phyloP scores from a whole-genome alignment of 768 basidiomycete genomes.

The Hericium alpestre region DNA sequence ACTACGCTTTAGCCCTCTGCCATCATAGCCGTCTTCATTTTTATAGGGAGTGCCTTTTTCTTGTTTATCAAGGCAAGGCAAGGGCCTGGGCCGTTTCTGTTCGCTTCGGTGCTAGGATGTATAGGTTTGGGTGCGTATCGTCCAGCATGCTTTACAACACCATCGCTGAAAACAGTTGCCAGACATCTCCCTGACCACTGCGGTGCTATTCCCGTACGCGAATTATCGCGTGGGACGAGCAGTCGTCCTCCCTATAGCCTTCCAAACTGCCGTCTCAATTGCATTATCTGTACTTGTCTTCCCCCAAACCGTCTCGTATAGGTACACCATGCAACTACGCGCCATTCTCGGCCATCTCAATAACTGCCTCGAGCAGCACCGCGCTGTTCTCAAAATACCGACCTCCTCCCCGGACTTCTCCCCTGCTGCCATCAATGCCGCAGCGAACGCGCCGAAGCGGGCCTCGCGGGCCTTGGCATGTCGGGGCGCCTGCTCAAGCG shows the following conservation, averaged over 20 bases:
- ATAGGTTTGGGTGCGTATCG: conserved; percentile 40
- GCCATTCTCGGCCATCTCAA: conserved; percentile 39
- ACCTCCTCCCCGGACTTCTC: conserved; percentile 32
- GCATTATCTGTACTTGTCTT: conserved; percentile 44
- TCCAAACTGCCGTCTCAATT: conserved; percentile 51
- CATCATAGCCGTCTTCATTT: conserved; percentile 54
- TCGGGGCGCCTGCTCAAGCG: conserved; percentile 41
- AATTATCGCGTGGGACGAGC: conserved; percentile 44
- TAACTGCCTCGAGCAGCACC: conserved; percentile 35
- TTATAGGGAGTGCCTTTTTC: conserved; percentile 45
- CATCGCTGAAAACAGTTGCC: conserved; percentile 3
- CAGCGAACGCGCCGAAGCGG: conserved; percentile 33
- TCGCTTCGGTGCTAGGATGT: conserved; percentile 48
- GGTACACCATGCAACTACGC: conserved; percentile 42
- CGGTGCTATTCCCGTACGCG: conserved; percentile 54
- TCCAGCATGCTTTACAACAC: background rate
- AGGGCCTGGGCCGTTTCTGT: conserved; percentile 54
- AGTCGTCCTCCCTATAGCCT: conserved; percentile 45
- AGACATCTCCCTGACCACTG: conserved; percentile 53
- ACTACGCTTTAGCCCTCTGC: conserved; percentile 36
- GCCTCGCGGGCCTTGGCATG: conserved; percentile 41
- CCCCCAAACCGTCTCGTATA: conserved; percentile 50
- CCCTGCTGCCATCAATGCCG: conserved; percentile 25
- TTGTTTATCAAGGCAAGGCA: conserved; percentile 48
- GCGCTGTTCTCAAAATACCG: conserved; percentile 31